Conservation (phyloP, 1,139 yeast genomes). For the Protomyces lactucae-debilis region DNA sequence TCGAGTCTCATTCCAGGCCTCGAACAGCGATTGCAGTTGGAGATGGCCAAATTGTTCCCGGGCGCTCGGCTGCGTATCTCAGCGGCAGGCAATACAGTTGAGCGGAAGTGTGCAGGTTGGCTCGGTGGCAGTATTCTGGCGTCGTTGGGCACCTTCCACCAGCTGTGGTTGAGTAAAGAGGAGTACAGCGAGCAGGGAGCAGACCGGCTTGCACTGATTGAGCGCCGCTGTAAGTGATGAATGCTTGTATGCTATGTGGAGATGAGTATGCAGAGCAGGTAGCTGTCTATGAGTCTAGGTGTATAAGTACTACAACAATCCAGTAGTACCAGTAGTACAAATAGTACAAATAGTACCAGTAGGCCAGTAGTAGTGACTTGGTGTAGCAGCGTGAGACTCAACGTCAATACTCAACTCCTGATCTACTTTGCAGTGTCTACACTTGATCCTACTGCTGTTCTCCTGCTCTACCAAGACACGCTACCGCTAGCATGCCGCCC, state of each 20-base stretch:
- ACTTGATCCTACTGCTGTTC: too few species aligned
- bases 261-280: too few species aligned
- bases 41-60: conserved; percentile 68
- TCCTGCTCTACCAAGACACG: too few species aligned
- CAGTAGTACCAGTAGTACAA: too few species aligned
- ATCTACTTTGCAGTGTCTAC: too few species aligned
- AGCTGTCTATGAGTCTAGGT: too few species aligned
- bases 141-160: conserved; percentile 93
- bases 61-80: conserved; percentile 88
- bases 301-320: too few species aligned
- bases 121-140: conserved; percentile 91
- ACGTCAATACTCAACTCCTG: too few species aligned
- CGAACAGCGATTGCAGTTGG: conserved; percentile 73
- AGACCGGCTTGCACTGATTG: conserved; percentile 45
- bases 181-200: conserved; percentile 92
- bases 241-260: too few species aligned
- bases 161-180: conserved; percentile 81
- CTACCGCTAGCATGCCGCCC: conserved; percentile 11
- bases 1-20: conserved; percentile 81
- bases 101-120: conserved; percentile 86
- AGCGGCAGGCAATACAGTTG: conserved; percentile 78
- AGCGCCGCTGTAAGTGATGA: conserved; percentile 41
- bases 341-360: too few species aligned
- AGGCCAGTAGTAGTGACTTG: too few species aligned
- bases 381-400: too few species aligned